phyloP scores from a whole-genome alignment of 2,329 filamentous ascomycete species.

The Fusarium paranaense region DNA sequence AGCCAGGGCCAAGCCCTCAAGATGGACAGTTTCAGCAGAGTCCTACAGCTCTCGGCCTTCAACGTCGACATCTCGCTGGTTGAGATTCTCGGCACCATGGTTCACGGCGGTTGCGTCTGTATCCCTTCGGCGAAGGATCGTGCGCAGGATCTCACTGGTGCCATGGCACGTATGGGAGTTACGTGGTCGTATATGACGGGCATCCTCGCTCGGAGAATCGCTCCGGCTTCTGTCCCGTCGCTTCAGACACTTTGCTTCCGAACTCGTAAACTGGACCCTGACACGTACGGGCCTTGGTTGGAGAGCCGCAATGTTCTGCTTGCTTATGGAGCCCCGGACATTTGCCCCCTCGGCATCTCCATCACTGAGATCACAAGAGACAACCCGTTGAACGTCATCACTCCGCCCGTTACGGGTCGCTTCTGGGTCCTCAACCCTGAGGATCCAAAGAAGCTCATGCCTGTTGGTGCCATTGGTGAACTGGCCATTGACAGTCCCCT shows the following conservation, averaged over 20 bases:
- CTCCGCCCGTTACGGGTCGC: constrained; percentile 60
- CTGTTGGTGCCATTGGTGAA: constrained; percentile 67
- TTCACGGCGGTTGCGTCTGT: constrained; percentile 69
- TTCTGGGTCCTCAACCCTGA: constrained; percentile 67
- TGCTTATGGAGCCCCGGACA: constrained; percentile 63
- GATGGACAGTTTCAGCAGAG: constrained; percentile 63
- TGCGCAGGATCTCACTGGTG: constrained; percentile 61
- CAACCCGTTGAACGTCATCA: constrained; percentile 56
- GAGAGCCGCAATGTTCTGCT: constrained; percentile 59
- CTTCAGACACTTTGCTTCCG: constrained; percentile 59
- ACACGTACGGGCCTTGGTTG: constrained; percentile 61
- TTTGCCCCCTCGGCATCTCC: constrained; percentile 64
- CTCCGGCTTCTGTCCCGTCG: constrained; percentile 51
- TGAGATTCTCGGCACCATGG: constrained; percentile 64
- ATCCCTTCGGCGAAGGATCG: constrained; percentile 64
- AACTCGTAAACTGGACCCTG: constrained; percentile 61
- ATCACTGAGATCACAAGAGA: constrained; percentile 56
- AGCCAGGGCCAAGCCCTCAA: constrained; percentile 63
- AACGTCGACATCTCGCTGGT: constrained; percentile 65
- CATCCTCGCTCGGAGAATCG: constrained; percentile 63
- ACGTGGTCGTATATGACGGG: constrained; percentile 69
- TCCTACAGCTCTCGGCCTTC: constrained; percentile 66
- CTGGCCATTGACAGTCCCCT: constrained; percentile 67
- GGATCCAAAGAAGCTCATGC: constrained; percentile 62
- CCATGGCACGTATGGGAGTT: constrained; percentile 62